Base-by-base conservation (phyloP, 2,329 filamentous ascomycete genomes). In the Ascochyta fabae region DNA sequence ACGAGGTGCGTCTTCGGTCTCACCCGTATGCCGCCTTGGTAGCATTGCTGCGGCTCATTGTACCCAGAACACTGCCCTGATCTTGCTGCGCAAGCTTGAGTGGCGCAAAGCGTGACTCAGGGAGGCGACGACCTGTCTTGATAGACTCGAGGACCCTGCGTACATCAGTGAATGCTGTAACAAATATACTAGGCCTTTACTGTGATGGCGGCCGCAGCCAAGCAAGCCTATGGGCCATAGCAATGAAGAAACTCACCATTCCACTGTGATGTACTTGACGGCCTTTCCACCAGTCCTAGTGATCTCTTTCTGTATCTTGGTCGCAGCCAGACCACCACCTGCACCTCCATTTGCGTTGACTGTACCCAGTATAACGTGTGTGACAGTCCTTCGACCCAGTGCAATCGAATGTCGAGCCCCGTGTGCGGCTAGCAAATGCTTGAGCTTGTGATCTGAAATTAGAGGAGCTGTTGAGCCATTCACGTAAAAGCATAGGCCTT, bases 381-480 rank as follows among this genome's bases (percentile, higher is more conserved):
- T 96, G 62, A 96, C 91, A 46, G 83, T 84, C 34, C 86, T 84
- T 40, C 91, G 84, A 9, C 86, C 88, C 9, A 96, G 84, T 55
- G 86, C 82, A 33, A 92, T 83, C 3, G 90, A 88, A 64, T 91
- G 81, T 38, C 78, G 80, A 0, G 86, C 94, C 19, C 93, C 94
- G 69, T 96, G 86, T 53, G 86, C 81, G 5, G 83, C 85, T 34
- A 97, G 83, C 15, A 96, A 75, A 51, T 88, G 87, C 79, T 95
- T 96, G 53, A 97, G 83, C 71, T 86, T 89, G 78, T 96, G 90
- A 74, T 97, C 93, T 13, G 91, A 96, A 59, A 96, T 84, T 23
- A 86, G 75, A 1, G 93, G 92, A 56, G 87, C 84, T 2, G 92
- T 96, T 63, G 90, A 93, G 58, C 92, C 92, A 75, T 96, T 96